phyloP scores from a whole-genome alignment of 2,329 filamentous ascomycete species.

The Aspergillus fructus region DNA sequence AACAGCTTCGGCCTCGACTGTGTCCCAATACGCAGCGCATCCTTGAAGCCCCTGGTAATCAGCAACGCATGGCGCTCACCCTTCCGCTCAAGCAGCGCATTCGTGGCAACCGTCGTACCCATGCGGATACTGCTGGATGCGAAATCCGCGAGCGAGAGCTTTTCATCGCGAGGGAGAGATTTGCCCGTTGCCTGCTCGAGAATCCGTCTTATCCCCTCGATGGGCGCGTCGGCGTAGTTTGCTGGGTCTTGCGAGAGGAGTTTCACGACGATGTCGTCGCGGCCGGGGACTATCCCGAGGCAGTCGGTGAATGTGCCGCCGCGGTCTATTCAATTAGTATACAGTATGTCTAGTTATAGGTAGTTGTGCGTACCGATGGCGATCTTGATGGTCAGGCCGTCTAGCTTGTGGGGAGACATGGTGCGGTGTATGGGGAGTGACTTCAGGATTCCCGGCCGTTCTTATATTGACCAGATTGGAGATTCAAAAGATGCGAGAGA shows the following conservation, averaged over 20 bases:
- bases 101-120: conserved; percentile 92
- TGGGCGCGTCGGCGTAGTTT: conserved; percentile 56
- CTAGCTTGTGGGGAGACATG: conserved; percentile 3
- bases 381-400: conserved; percentile 1
- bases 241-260: conserved; percentile 40
- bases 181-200: conserved; percentile 39
- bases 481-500: no score
- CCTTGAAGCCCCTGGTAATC: conserved; percentile 82
- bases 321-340: conserved; percentile 29
- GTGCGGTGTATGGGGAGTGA: neutral
- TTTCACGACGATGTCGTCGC: conserved; percentile 40
- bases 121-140: conserved; percentile 60
- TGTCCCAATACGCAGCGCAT: conserved; percentile 85
- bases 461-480: no score
- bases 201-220: conserved; percentile 79
- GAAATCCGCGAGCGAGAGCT: conserved; percentile 34
- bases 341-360: no score
- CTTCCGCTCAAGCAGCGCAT: conserved; percentile 84
- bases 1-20: conserved; percentile 92
- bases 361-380: neutral
- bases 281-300: conserved; percentile 38
- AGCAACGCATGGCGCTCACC: conserved; percentile 84
- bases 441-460: no score
- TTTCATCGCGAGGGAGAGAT: conserved; percentile 36
- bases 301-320: conserved; percentile 44